These are phyloP conservation scores for Rhododendron kiyosumense DNA, from an alignment of 148 eudicot genomes.

Conservation along the genomic window DNA sequence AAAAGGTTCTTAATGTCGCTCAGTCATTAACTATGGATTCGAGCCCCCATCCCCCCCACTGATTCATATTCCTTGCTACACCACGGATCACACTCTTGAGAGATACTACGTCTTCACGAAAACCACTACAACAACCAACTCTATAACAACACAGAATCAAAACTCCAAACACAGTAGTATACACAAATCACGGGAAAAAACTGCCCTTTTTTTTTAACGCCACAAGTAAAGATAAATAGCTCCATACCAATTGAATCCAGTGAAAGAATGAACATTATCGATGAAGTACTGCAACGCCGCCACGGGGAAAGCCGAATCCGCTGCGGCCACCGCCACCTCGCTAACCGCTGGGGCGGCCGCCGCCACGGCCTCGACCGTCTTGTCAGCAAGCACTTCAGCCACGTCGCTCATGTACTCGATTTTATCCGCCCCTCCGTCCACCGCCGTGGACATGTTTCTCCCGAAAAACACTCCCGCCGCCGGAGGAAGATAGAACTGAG, in stretches of 20 bases:
- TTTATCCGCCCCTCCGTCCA: conserved; percentile 36
- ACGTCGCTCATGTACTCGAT: conserved; percentile 43
- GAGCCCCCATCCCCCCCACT: too few relatives aligned
- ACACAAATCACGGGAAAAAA: background rate
- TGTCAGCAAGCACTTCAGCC: conserved; percentile 44
- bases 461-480: conserved; percentile 18
- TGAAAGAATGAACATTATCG: conserved; percentile 56
- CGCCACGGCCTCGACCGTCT: conserved; percentile 38
- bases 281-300: conserved; percentile 77
- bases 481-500: conserved; percentile 18
- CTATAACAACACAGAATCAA: background rate
- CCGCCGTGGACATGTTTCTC: conserved; percentile 54
- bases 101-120: background rate
- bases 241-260: conserved; percentile 68
- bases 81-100: background rate
- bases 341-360: conserved; percentile 44
- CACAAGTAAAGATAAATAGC: background rate
- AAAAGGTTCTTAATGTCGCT: background rate
- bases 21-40: background rate
- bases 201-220: background rate
- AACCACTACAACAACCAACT: background rate
- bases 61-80: too few relatives aligned
- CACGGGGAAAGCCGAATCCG: conserved; percentile 76
- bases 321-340: conserved; percentile 87
- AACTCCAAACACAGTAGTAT: background rate